Evolutionary conservation across 805 yeast genomes (phyloP).

Genomic region (Lachancea sp.): DNA sequence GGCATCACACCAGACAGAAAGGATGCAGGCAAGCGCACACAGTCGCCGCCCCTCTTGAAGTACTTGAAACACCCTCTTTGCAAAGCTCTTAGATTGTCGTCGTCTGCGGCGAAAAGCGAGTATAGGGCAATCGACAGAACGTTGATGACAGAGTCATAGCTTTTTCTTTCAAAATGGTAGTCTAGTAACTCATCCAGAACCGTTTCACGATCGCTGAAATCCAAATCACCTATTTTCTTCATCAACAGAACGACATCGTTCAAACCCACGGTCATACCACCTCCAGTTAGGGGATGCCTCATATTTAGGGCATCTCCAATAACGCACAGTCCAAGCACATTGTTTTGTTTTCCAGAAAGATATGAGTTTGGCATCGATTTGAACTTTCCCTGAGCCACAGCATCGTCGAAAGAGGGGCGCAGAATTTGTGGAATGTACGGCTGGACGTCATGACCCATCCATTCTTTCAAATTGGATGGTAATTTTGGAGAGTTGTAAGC

Average conservation of each 20-base stretch:
- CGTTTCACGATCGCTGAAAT: constrained; percentile 48
- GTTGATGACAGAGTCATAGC: constrained; percentile 76
- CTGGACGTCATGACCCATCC: constrained; percentile 54
- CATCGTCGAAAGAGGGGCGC: constrained; percentile 61
- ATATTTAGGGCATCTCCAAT: constrained; percentile 93
- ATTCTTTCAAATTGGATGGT: constrained; percentile 61
- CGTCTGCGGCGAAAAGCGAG: constrained; percentile 84
- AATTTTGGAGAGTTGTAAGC: constrained; percentile 70
- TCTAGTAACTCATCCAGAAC: constrained; percentile 52
- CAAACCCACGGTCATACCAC: constrained; percentile 98
- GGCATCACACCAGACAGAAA: constrained; percentile 79
- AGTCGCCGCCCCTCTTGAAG: constrained; percentile 77
- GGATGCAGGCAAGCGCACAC: constrained; percentile 72
- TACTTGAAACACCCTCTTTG: constrained; percentile 88
- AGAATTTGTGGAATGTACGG: constrained; percentile 61
- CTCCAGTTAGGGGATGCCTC: constrained; percentile 98
- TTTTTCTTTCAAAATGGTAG: constrained; percentile 75
- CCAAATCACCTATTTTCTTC: constrained; percentile 36
- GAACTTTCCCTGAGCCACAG: constrained; percentile 52
- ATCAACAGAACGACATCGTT: constrained; percentile 71
- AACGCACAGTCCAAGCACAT: constrained; percentile 67
- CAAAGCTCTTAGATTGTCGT: constrained; percentile 53
- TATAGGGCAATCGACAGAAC: constrained; percentile 87
- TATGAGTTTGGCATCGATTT: constrained; percentile 92
- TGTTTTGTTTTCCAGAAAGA: constrained; percentile 69